Evolutionary conservation across 345 rosid genomes (phyloP).

Genomic region (Carallia brachiata): DNA sequence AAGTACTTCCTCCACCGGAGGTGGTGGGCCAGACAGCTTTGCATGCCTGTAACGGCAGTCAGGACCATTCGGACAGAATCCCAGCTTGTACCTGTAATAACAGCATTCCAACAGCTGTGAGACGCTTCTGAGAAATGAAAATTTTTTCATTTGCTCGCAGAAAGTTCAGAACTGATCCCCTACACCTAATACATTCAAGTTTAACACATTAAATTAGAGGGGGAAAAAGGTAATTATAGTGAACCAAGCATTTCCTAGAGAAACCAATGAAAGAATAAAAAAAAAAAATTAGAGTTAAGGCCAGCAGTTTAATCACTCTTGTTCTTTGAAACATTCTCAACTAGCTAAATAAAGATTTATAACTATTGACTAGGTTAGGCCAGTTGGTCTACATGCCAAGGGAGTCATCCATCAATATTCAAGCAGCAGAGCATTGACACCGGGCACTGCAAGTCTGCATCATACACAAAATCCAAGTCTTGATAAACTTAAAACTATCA

Average conservation of each 20-base stretch:
- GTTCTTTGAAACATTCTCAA: not conserved
- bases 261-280: not conserved
- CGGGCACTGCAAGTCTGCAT: too few species aligned
- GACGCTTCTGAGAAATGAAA: too few species aligned
- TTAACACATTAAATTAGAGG: too few species aligned
- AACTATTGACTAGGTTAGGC: too few species aligned
- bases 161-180: not conserved
- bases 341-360: too few species aligned
- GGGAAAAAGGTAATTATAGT: too few species aligned
- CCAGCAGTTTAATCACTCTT: not conserved
- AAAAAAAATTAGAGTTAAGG: not conserved
- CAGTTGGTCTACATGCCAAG: too few species aligned
- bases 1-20: slow-evolving; percentile 90
- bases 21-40: slow-evolving; percentile 92
- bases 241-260: too few species aligned
- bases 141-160: too few species aligned
- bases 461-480: not conserved
- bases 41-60: slow-evolving; percentile 97
- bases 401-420: too few species aligned
- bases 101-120: not conserved
- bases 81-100: slow-evolving; percentile 82
- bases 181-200: not conserved
- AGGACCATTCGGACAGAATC: slow-evolving; percentile 98
- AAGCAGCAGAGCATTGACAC: too few species aligned
- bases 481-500: not conserved